A percentile compares a stretch with the other conserved stretches of the same genome.
Conservation (phyloP, 805 yeast species). For the Yarrowia sp. region DNA sequence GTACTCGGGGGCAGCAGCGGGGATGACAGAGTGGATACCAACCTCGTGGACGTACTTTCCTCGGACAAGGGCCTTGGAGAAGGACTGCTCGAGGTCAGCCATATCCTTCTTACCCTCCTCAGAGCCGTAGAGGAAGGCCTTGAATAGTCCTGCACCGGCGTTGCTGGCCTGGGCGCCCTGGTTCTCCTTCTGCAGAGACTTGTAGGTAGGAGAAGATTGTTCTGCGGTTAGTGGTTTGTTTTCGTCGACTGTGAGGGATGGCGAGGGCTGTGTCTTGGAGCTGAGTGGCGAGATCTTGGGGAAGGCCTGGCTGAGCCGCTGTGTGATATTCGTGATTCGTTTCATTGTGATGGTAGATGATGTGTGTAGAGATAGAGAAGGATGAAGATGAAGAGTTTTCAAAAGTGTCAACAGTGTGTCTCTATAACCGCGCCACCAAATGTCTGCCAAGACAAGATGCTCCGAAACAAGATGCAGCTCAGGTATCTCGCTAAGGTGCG, state of each 20-base stretch:
- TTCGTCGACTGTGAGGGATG: constrained; percentile 29
- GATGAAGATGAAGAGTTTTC: neutral
- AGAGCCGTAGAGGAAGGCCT: constrained; percentile 44
- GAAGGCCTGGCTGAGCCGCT: neutral
- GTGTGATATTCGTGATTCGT: neutral
- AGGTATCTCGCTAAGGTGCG: neutral
- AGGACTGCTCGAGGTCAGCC: constrained; percentile 39
- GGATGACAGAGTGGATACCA: constrained; percentile 41
- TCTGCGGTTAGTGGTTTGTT: constrained; percentile 29
- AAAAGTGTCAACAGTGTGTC: too few species aligned
- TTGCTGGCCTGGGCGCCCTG: constrained; percentile 19
- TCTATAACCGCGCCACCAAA: too few species aligned
- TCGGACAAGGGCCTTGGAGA: constrained; percentile 40
- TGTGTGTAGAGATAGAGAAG: neutral
- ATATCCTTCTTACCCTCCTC: constrained; percentile 39
- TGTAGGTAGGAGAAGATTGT: constrained; percentile 25
- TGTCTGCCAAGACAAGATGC: neutral
- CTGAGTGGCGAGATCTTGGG: neutral
- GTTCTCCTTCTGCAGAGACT: constrained; percentile 27
- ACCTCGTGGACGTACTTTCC: constrained; percentile 47
- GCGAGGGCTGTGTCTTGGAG: constrained; percentile 20
- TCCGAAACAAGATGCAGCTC: neutral
- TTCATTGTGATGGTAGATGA: neutral
- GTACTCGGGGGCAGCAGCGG: constrained; percentile 41
- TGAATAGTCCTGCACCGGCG: constrained; percentile 36